Conservation (phyloP, 139 green algal species). For the Zygnema circumcarinatum region DNA sequence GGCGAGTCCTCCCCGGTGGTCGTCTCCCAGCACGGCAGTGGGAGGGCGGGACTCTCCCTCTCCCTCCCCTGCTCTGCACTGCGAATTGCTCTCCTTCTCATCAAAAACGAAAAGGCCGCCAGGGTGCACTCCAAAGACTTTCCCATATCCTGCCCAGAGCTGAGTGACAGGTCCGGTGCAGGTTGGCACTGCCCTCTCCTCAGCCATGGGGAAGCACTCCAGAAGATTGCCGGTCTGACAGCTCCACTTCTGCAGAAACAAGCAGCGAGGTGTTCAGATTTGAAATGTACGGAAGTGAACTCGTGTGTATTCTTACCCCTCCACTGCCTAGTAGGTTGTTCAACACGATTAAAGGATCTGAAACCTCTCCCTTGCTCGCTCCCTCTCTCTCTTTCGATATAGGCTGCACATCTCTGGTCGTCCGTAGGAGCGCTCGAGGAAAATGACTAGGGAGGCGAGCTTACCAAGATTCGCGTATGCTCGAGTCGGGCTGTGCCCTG, state of each 20-base stretch:
- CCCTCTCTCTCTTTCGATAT: too few relatives aligned
- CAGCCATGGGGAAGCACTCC: background rate
- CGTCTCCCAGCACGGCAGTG: background rate
- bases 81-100: background rate
- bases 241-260: background rate
- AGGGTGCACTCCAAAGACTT: background rate
- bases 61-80: background rate
- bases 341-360: too few relatives aligned
- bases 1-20: background rate
- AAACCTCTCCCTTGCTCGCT: too few relatives aligned
- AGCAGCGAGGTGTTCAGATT: too few relatives aligned
- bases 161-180: background rate
- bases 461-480: background rate
- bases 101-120: background rate
- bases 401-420: too few relatives aligned
- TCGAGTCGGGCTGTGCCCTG: background rate
- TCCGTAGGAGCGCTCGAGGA: too few relatives aligned
- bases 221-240: background rate
- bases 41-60: background rate
- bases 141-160: background rate
- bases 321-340: too few relatives aligned
- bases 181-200: background rate
- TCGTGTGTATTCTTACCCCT: too few relatives aligned
- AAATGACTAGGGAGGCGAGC: too few relatives aligned
- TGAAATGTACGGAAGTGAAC: too few relatives aligned